Conservation (phyloP, 163 green algal genomes). For the Trebouxiophyceae sp. region DNA sequence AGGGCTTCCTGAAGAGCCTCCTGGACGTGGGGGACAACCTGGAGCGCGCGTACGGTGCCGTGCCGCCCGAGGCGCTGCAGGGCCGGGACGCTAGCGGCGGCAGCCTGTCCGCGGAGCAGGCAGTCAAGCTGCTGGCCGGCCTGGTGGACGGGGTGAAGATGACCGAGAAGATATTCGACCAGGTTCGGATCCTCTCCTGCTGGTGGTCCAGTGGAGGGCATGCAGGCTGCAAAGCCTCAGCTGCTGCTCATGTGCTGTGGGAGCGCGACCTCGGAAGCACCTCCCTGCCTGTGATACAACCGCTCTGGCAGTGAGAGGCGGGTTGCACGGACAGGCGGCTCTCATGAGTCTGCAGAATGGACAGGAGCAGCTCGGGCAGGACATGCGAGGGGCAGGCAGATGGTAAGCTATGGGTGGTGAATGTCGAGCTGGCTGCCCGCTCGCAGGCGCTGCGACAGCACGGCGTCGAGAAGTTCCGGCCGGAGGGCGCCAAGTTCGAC, state of each 20-base stretch:
- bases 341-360: too few relatives aligned
- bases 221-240: too few relatives aligned
- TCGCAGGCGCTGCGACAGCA: conserved; percentile 68
- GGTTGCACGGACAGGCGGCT: too few relatives aligned
- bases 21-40: conserved; percentile 95
- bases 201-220: not conserved
- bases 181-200: not conserved
- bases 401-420: too few relatives aligned
- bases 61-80: conserved; percentile 51
- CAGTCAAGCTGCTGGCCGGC: conserved; percentile 52
- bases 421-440: too few relatives aligned
- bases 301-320: too few relatives aligned
- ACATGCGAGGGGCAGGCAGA: too few relatives aligned
- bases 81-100: conserved; percentile 14
- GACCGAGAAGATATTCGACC: conserved; percentile 70
- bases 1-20: conserved; percentile 83
- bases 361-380: too few relatives aligned
- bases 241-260: too few relatives aligned
- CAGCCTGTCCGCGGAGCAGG: conserved; percentile 22
- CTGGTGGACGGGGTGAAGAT: conserved; percentile 79
- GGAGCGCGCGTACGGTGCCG: conserved; percentile 60
- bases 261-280: too few relatives aligned
- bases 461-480: conserved; percentile 56
- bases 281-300: too few relatives aligned
- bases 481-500: conserved; percentile 78